A percentile compares a stretch with the other conserved stretches of the same genome.
phyloP scores from a whole-genome alignment of 805 yeast genomes.

The Ogataea haglerorum region DNA sequence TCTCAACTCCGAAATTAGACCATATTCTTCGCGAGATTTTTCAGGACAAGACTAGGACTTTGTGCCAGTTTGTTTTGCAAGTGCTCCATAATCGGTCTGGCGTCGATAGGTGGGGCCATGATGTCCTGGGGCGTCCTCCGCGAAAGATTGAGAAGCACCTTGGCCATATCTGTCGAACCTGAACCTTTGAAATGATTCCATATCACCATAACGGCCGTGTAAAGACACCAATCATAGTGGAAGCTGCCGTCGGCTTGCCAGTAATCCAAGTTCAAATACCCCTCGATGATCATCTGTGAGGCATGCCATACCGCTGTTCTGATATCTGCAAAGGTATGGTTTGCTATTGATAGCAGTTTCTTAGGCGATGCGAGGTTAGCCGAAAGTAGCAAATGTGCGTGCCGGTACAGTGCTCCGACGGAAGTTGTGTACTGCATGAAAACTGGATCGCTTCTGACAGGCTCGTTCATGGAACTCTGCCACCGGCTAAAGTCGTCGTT shows the following conservation, averaged over 20 bases:
- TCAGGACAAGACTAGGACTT: background rate
- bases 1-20: no score
- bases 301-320: conserved; percentile 14
- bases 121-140: conserved; percentile 8
- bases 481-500: background rate
- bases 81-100: conserved; percentile 3
- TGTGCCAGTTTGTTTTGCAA: background rate
- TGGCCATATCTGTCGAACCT: conserved; percentile 6
- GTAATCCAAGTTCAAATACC: conserved; percentile 13
- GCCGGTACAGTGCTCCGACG: conserved; percentile 10
- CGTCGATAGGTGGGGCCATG: background rate
- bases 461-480: background rate
- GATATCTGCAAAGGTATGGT: background rate
- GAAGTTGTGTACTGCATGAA: conserved; percentile 7
- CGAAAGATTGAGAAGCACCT: conserved; percentile 5
- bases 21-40: background rate
- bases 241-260: conserved; percentile 18
- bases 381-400: conserved; percentile 10
- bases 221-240: conserved; percentile 19
- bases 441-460: background rate
- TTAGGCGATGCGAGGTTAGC: conserved; percentile 2
- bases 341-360: background rate
- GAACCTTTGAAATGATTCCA: conserved; percentile 9
- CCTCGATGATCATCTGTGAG: conserved; percentile 14
- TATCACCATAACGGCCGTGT: conserved; percentile 11